Evolutionary conservation across 805 yeast genomes (phyloP), one percentile per base, ranked within the genome.

Genomic region (Candida manassasensis): DNA sequence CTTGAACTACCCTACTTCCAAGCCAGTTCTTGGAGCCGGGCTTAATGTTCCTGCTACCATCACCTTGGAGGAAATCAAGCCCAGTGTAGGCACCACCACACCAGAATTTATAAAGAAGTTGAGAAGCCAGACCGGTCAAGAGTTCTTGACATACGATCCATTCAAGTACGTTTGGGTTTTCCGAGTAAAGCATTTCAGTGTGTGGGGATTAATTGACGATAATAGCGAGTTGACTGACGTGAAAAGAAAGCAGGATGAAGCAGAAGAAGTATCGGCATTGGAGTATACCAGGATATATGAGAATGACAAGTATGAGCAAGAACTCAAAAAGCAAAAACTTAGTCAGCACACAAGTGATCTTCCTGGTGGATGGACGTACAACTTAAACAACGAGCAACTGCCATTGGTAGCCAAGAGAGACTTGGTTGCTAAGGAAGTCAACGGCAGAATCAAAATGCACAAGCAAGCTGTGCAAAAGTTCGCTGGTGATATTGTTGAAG

Each of bases 111-210:
- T 80, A 18, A 68, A 66, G 32, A 65, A 63, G 35, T 62, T 82
- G 33, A 74, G 75, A 42, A 67, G 63, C 32, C 59, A 69, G 44
- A 70, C 49, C 21, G 95, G 89, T 4, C 86, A 82, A 80, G 79
- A 80, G 42, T 87, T 84, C 52, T 67, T 89, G 10, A 81, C 88
- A 4, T 88, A 81, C 52, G 88, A 84, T 48, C 87, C 88, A 3
- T 68, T 79, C 19, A 74, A 77, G 4, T 85, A 86, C 22, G 59
- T 74, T 4, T 88, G 89, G 87, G 78, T 81, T 1, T 88, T 86
- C 59, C 75, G 69, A 47, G 96, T 89, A 6, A 79, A 83, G 46
- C 98, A 93, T 63, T 93, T 93, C 51, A 87, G 96, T 63, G 76
- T 84, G 4, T 93, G 97, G 96, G 97, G 97, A 5, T 60, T 93